These are phyloP conservation scores for Candida golubevii DNA, from an alignment of 805 yeast species.

Conservation along the genomic window DNA sequence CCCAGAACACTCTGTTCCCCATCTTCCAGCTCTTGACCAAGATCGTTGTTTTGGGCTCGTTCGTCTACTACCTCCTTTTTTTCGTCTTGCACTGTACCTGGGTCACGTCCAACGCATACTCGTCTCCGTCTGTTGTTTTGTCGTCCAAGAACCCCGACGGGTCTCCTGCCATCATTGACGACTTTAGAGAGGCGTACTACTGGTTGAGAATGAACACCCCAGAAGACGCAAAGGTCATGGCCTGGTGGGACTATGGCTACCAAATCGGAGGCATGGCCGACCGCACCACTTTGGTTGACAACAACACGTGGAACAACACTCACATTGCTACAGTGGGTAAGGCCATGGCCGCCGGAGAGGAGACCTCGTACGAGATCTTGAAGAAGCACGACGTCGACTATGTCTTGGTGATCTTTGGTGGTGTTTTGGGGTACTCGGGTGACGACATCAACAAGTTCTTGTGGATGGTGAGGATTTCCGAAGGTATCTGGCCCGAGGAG, in stretches of 20 bases:
- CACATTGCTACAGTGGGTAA: slow-evolving; percentile 99
- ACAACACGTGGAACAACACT: slow-evolving; percentile 99
- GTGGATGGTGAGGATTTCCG: slow-evolving; percentile 99
- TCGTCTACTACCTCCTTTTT: slow-evolving; percentile 66
- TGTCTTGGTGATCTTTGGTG: slow-evolving; percentile 90
- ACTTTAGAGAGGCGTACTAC: slow-evolving; percentile 97
- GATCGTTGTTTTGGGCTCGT: slow-evolving; percentile 58
- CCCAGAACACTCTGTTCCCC: slow-evolving; percentile 14
- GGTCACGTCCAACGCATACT: slow-evolving; percentile 94
- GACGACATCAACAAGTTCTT: slow-evolving; percentile 94
- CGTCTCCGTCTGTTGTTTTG: slow-evolving; percentile 95
- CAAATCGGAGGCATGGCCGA: slow-evolving; percentile 99
- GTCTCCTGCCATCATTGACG: slow-evolving; percentile 79
- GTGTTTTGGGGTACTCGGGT: slow-evolving; percentile 87
- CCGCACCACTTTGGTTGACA: slow-evolving; percentile 95
- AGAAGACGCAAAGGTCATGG: slow-evolving; percentile 92
- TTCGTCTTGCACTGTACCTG: slow-evolving; percentile 95
- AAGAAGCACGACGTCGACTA: slow-evolving; percentile 93
- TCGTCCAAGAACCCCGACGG: slow-evolving; percentile 86
- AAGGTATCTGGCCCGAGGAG: slow-evolving; percentile 99
- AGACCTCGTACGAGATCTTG: slow-evolving; percentile 81
- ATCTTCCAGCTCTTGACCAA: slow-evolving; percentile 48
- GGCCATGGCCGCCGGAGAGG: slow-evolving; percentile 91
- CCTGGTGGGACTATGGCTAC: slow-evolving; percentile 99
- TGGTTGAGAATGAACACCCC: slow-evolving; percentile 98